Evolutionary conservation across 306 rosid genomes (phyloP), one percentile per base, ranked within the genome.

Genomic region (Sindora glabra): DNA sequence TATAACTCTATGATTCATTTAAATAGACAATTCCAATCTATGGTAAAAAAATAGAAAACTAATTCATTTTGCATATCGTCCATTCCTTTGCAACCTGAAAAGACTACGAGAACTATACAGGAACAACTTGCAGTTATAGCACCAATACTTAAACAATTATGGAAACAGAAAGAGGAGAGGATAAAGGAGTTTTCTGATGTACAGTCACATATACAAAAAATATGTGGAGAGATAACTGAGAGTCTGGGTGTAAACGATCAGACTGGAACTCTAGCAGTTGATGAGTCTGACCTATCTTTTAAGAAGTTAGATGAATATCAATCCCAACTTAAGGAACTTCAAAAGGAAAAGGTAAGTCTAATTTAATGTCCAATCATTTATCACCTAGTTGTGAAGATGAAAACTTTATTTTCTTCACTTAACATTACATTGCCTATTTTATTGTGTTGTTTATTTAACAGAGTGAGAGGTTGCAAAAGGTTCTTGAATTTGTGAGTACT

Each of bases 151-250:
- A 83, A 89, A 66, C 86, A 89, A 69, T 66, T 94, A 58, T 89
- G 95, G 91, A 73, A 80, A 54, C 97, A 89, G 73, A 94, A 94
- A 64, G 95, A 94, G 68, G 89, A 89, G 80, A 84, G 99, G 58
- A 77, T 94, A 17, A 80, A 79, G 69, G 95, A 94, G 40, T 89
- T 94, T 82, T 73, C 83, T 40, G 95, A 86, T 64, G 95, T 94
- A 30, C 99, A 84, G 65, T 77, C 89, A 15, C 97, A 89, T 77
- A 89, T 89, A 52, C 94, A 94, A 70, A 87, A 76, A 74, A 94
- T 94, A 73, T 86, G 97, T 74, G 95, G 94, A 51, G 97, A 94
- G 75, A 94, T 94, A 59, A 72, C 94, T 4, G 99, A 97, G 53
- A 80, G 54, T 77, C 54, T 77, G 69, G 83, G 68, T 67, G 42